These are phyloP conservation scores for Phytophthora tentaculata DNA, from an alignment of 352 stramenopile species.

Conservation along the genomic window DNA sequence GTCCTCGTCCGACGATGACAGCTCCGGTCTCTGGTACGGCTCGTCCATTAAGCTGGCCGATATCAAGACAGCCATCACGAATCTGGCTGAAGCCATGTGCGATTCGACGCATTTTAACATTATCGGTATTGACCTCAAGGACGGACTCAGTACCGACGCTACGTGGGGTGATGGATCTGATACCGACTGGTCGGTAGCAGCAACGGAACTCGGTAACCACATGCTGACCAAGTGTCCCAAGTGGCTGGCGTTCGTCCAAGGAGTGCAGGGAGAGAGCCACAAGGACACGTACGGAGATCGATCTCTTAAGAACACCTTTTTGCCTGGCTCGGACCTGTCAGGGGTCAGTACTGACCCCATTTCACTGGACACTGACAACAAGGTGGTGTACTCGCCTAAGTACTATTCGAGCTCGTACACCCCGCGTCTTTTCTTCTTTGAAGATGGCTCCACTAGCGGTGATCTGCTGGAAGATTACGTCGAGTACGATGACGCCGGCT, in stretches of 20 bases:
- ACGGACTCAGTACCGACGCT: constrained; percentile 60
- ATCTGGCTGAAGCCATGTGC: constrained; percentile 70
- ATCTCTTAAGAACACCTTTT: constrained; percentile 73
- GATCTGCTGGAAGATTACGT: constrained; percentile 71
- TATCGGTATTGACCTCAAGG: constrained; percentile 87
- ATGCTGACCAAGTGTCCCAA: constrained; percentile 70
- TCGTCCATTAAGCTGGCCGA: constrained; percentile 74
- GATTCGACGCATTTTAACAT: constrained; percentile 87
- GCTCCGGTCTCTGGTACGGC: constrained; percentile 73
- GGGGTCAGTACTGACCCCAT: constrained; percentile 57
- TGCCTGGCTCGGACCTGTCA: constrained; percentile 70
- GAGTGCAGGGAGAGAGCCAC: constrained; percentile 70
- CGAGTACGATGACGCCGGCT: constrained; percentile 56
- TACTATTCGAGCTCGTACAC: constrained; percentile 76
- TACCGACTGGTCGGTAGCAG: constrained; percentile 76
- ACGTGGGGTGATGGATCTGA: constrained; percentile 82
- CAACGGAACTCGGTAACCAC: constrained; percentile 71
- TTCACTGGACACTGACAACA: constrained; percentile 61
- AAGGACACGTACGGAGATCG: constrained; percentile 66
- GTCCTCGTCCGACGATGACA: constrained; percentile 54
- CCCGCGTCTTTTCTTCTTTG: constrained; percentile 76
- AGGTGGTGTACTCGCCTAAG: constrained; percentile 84
- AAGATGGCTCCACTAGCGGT: constrained; percentile 47
- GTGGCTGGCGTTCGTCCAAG: constrained; percentile 83
- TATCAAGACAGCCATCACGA: constrained; percentile 83